Conservation (phyloP, 192 early-diverging fungal species). For the Podila verticillata region DNA sequence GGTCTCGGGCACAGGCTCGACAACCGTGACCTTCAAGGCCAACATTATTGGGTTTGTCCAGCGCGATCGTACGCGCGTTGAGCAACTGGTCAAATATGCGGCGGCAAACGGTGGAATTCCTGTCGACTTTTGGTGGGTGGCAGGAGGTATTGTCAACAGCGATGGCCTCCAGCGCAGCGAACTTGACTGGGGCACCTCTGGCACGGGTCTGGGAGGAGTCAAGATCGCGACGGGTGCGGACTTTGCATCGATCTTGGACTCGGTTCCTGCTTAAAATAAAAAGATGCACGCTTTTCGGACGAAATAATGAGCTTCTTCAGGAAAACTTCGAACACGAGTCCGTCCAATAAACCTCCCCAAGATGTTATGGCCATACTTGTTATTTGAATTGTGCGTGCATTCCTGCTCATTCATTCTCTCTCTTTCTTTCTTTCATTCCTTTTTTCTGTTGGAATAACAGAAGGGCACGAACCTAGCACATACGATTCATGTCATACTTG, state of each 20-base stretch:
- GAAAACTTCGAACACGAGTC: too few relatives aligned
- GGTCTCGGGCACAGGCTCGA: conserved; percentile 17
- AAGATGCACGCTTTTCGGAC: too few relatives aligned
- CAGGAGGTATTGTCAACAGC: not conserved
- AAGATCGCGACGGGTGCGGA: not conserved
- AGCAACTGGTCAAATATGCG: conserved; percentile 11
- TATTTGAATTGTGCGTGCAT: too few relatives aligned
- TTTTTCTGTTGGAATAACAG: too few relatives aligned
- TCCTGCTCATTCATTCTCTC: too few relatives aligned
- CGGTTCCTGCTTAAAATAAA: not conserved
- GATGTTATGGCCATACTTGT: too few relatives aligned
- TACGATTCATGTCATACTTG: too few relatives aligned
- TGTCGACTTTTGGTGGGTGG: conserved; percentile 8
- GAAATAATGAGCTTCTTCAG: too few relatives aligned
- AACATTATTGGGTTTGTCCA: not conserved
- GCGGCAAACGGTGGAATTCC: conserved; percentile 13
- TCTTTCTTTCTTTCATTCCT: too few relatives aligned
- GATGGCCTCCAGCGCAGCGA: not conserved
- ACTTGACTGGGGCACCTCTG: not conserved
- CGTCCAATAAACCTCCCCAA: too few relatives aligned
- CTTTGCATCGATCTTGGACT: not conserved
- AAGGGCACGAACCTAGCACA: too few relatives aligned
- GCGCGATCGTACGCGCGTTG: not conserved
- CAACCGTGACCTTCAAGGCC: conserved; percentile 22
- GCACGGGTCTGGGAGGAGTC: not conserved